phyloP scores from a whole-genome alignment of 2,329 filamentous ascomycete species.

The Neoarthrinium moseri region DNA sequence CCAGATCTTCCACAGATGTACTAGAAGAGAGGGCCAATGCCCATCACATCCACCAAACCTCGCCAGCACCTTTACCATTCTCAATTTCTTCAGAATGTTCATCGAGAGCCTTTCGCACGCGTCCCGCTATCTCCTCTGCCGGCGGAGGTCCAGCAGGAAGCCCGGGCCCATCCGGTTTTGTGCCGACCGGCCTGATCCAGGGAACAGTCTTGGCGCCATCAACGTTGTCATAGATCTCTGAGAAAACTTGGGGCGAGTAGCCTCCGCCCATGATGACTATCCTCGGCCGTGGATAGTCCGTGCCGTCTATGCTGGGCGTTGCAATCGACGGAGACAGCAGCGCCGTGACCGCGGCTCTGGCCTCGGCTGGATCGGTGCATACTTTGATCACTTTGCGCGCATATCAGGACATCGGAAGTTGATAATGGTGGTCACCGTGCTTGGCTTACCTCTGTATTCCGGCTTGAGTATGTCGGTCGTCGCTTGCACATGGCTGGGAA shows the following conservation, averaged over 20 bases:
- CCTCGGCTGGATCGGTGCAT: slow-evolving; percentile 2
- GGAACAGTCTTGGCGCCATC: slow-evolving; percentile 9
- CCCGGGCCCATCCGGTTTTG: slow-evolving; percentile 4
- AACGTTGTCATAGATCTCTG: slow-evolving; percentile 7
- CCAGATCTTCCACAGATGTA: too few relatives aligned
- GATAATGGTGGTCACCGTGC: background rate
- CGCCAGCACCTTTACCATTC: slow-evolving; percentile 7
- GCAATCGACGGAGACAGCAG: background rate
- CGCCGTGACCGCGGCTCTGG: background rate
- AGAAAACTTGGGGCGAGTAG: slow-evolving; percentile 9
- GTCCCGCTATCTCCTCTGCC: slow-evolving; percentile 5
- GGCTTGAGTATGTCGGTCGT: slow-evolving; percentile 10
- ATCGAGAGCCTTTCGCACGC: slow-evolving; percentile 2
- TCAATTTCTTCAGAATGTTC: slow-evolving; percentile 6
- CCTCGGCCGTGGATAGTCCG: slow-evolving; percentile 4
- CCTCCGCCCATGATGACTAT: slow-evolving; percentile 12
- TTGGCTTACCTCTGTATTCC: slow-evolving; percentile 5
- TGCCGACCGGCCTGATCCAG: slow-evolving; percentile 9
- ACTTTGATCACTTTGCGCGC: slow-evolving; percentile 6
- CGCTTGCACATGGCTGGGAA: slow-evolving; percentile 8
- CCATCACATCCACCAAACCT: slow-evolving; percentile 13
- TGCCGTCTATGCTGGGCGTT: background rate
- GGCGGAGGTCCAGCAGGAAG: slow-evolving; percentile 2
- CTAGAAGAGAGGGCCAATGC: background rate
- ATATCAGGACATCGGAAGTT: background rate